Base-by-base conservation (phyloP, 371 early-diverging fungal species). In the Mucor racemosus region DNA sequence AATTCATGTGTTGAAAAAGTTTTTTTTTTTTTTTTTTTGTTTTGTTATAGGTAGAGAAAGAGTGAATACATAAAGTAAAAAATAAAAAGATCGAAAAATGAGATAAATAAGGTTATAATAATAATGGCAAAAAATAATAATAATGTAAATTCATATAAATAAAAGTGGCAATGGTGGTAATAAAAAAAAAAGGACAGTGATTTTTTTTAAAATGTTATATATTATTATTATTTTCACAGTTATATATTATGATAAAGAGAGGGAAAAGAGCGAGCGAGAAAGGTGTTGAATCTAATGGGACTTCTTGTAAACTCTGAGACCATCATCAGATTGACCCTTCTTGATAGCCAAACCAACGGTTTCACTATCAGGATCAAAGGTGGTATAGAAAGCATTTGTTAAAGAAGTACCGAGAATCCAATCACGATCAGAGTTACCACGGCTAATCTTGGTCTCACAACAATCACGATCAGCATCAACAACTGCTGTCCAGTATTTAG, bases 401-500 rank as follows among this genome's bases (percentile, higher is more conserved):
- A 81, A 68, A 39, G 68, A 56, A 13, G 79, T 78, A 54, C 81
- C 81, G n/a, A 81, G 67, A 8, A 81, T 71, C 81, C 81, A 81
- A 61, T 81, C 81, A 14, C 67, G 64, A 6, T 78, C 70, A 17
- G 75, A 69, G 38, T 58, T 64, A 54, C 81, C 76, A 48, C 81
- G 81, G 19, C 63, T 67, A 55, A 81, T 76, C 31, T 75, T 74
- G 19, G 81, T 81, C 38, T 57, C 63, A 61, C 81, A 81, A 46
- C 76, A 75, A 66, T 78, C 77, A 56, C 69, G 69, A 17, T 71
- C 68, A 40, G 66, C 62, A 59, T 81, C 77, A 26, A 76, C 67
- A 14, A 69, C 72, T 36, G 62, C 64, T 4, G 74, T 76, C 79
- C 79, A 81, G 50, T 78, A 76, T 39, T 69, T 67, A 21, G 81